These are phyloP conservation scores for Emiliania huxleyi DNA, from an alignment of 78 protist species.

Conservation along the genomic window DNA sequence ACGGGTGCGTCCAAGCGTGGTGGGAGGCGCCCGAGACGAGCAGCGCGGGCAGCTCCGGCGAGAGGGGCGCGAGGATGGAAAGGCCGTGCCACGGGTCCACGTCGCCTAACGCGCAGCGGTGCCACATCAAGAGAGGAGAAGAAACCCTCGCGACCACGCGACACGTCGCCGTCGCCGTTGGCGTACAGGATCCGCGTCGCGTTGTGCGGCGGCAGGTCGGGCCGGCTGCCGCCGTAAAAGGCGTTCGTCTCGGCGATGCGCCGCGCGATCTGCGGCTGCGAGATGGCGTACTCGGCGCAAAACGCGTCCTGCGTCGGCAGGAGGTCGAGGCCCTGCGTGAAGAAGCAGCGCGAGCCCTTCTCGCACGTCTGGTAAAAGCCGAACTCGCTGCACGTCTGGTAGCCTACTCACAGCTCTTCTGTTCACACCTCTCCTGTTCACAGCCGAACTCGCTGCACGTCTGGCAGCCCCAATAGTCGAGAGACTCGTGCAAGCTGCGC, in stretches of 20 bases:
- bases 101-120: no score
- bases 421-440: no score
- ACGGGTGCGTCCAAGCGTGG: no score
- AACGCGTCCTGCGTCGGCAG: not conserved
- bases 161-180: conserved; percentile 68
- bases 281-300: conserved; percentile 11
- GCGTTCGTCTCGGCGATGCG: conserved; percentile 46
- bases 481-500: not conserved
- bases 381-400: conserved; percentile 65
- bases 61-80: no score
- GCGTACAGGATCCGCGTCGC: conserved; percentile 45
- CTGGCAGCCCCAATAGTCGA: conserved; percentile 60
- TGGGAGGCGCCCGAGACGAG: no score
- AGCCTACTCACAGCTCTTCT: no score
- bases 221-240: conserved; percentile 67
- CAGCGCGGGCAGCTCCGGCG: no score
- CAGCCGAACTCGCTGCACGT: conserved; percentile 71
- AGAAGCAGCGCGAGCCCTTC: conserved; percentile 23
- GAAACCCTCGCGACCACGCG: no score
- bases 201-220: conserved; percentile 13
- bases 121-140: no score
- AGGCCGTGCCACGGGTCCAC: no score
- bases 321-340: conserved; percentile 18
- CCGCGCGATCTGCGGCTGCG: not conserved
- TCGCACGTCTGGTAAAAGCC: conserved; percentile 74